phyloP scores from a whole-genome alignment of 208 protist genomes.

The Trypanosomatidae sp. region DNA sequence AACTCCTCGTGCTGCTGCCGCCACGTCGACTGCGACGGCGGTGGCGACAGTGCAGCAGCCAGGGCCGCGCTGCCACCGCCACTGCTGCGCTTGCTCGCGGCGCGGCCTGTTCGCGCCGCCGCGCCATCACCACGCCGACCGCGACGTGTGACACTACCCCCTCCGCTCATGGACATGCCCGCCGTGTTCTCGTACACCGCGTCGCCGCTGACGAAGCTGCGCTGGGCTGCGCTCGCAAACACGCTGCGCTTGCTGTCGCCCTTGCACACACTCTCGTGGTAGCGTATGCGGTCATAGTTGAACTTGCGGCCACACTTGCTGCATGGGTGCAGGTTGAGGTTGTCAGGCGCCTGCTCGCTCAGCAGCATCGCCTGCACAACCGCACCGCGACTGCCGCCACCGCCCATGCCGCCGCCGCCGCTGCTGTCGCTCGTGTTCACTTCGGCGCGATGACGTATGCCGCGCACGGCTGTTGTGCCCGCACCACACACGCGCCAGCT shows the following conservation, averaged over 20 bases:
- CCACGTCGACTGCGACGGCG: conserved; percentile 53
- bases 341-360: conserved; percentile 6
- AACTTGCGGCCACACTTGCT: conserved; percentile 78
- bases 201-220: too few species aligned
- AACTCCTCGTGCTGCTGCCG: conserved; percentile 84
- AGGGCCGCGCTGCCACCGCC: too few species aligned
- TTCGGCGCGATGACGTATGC: conserved; percentile 15
- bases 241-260: conserved; percentile 45
- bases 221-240: conserved; percentile 75
- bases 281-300: conserved; percentile 73
- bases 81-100: too few species aligned
- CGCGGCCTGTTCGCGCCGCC: conserved; percentile 10
- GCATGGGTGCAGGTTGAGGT: conserved; percentile 75
- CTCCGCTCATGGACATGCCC: conserved; percentile 8
- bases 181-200: conserved; percentile 13
- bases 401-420: too few species aligned
- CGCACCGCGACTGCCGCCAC: background rate
- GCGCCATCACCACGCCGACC: conserved; percentile 7
- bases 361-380: conserved; percentile 25
- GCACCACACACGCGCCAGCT: too few species aligned
- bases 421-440: too few species aligned
- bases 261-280: conserved; percentile 87
- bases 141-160: conserved; percentile 6
- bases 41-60: too few species aligned
- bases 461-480: too few species aligned